phyloP scores from a whole-genome alignment of 768 basidiomycete genomes.

The Rubroboletus satanas region DNA sequence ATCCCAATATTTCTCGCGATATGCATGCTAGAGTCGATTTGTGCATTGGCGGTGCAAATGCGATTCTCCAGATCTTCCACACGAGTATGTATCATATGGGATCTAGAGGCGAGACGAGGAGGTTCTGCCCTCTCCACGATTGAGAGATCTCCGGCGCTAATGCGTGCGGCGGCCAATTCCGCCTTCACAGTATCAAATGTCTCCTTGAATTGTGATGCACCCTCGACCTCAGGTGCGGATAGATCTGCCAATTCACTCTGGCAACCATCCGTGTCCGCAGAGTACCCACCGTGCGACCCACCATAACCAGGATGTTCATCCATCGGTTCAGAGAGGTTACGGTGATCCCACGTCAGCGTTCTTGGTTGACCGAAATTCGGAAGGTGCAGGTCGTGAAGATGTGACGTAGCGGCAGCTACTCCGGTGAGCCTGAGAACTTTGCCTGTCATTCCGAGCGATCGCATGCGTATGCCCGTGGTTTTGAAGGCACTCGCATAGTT shows the following conservation, averaged over 20 bases:
- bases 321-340: conserved; percentile 38
- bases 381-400: conserved; percentile 66
- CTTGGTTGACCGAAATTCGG: conserved; percentile 23
- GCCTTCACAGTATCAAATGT: conserved; percentile 88
- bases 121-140: conserved; percentile 17
- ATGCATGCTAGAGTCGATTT: conserved; percentile 66
- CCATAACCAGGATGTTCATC: conserved; percentile 28
- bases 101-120: conserved; percentile 40
- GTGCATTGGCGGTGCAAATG: conserved; percentile 49
- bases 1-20: conserved; percentile 78
- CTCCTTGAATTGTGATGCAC: conserved; percentile 67
- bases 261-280: conserved; percentile 29
- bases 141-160: conserved; percentile 29
- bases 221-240: conserved; percentile 53
- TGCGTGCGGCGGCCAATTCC: conserved; percentile 59
- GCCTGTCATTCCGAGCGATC: conserved; percentile 63
- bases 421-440: conserved; percentile 75
- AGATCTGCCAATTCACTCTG: conserved; percentile 26
- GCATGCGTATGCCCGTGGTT: conserved; percentile 76
- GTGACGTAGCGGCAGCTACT: conserved; percentile 81
- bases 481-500: conserved; percentile 96
- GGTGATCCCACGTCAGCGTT: conserved; percentile 40
- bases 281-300: conserved; percentile 24
- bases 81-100: conserved; percentile 55
- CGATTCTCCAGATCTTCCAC: conserved; percentile 61